Base-by-base conservation (phyloP, 352 stramenopile species). In the Blastocystis sp. region DNA sequence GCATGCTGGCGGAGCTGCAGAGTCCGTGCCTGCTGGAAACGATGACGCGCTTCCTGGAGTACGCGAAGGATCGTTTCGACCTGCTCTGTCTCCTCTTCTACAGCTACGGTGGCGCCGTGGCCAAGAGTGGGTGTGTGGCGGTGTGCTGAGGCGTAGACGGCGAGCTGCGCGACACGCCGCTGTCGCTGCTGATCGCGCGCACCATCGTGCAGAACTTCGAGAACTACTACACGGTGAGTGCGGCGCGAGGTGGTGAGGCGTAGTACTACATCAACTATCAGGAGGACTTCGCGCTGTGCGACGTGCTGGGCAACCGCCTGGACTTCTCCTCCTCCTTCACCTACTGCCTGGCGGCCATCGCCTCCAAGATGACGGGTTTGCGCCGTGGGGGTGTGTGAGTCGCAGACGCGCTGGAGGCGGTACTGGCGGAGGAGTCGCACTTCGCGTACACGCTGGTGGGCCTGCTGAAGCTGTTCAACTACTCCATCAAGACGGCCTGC, bases 271-370 rank as follows among this genome's bases (percentile, higher is more conserved):
- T 84, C 11, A 48, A 28, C 14, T 67, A 52, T 17, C 17, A n/a
- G 2, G 74, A 84, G 41, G 74, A 84, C 11, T 41, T 84, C 5
- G 61, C 28, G 2, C 34, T 84, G 2, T 53, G 23, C 28, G 52
- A 66, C 3, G 17, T 17, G 4, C 53, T 38, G n/a, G 56, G 45
- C 43, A 53, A 62, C 4, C 38, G 21, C 34, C 34, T 84, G 1
- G 53, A 43, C 28, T 84, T 84, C 53, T 84, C 74, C 52, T 38
- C 74, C 23, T 48, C 56, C 19, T 84, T 84, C 61, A 53, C 56
- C 34, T 84, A 70, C 74, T 84, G 74, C 66, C 61, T 84, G 4
- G 74, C 53, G 17, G 23, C 60, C 5, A 84, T 84, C n/a, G 56
- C 53, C 61, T 23, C 74, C 2, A 62, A 40, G 10, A 84, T 84